Evolutionary conservation across 352 stramenopile genomes (phyloP).

Genomic region (Paralagenidium karlingii): DNA sequence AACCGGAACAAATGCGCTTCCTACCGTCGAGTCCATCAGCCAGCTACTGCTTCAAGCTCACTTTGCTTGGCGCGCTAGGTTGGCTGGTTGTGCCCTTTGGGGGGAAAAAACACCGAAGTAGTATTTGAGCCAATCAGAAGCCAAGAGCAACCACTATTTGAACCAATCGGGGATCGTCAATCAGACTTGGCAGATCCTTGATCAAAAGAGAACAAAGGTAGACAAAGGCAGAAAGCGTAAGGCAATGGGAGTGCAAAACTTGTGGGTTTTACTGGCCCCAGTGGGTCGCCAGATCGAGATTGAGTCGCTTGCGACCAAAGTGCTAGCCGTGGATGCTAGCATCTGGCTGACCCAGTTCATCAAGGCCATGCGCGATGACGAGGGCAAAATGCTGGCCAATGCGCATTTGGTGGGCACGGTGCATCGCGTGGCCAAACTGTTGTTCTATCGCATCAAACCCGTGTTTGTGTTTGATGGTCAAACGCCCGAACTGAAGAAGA

Average conservation of each 20-base stretch:
- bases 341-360: constrained; percentile 99
- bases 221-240: no score
- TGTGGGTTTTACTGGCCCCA: constrained; percentile 96
- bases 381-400: constrained; percentile 91
- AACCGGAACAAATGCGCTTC: no score
- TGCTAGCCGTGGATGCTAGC: constrained; percentile 96
- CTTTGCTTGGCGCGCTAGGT: no score
- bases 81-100: no score
- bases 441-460: constrained; percentile 94
- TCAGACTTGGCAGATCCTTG: no score
- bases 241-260: constrained; percentile 96
- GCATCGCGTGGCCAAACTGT: constrained; percentile 85
- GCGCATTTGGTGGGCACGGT: constrained; percentile 93
- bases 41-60: no score
- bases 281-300: constrained; percentile 95
- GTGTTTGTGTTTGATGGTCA: constrained; percentile 99
- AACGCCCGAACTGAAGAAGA: constrained; percentile 95
- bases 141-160: no score
- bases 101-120: no score
- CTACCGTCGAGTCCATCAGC: no score
- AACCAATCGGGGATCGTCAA: no score
- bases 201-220: no score
- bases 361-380: constrained; percentile 95
- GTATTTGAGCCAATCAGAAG: no score
- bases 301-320: constrained; percentile 92